phyloP scores from a whole-genome alignment of 2,329 filamentous ascomycete species.

The Exophiala phaeomuriformis region DNA sequence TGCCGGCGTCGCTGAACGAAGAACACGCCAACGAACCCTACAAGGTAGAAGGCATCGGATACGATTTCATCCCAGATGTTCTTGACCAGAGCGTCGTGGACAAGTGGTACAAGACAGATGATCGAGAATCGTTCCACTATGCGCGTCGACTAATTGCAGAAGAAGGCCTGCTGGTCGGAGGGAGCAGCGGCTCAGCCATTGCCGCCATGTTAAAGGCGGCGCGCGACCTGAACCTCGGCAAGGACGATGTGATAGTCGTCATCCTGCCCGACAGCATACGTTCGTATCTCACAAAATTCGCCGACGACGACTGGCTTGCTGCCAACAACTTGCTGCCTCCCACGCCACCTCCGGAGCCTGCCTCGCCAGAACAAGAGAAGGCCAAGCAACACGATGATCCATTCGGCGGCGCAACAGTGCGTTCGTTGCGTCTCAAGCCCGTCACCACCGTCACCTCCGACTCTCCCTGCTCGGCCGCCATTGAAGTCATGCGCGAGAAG shows the following conservation, averaged over 20 bases:
- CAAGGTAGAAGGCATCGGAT: conserved; percentile 98
- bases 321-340: conserved; percentile 83
- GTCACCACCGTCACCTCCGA: conserved; percentile 73
- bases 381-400: conserved; percentile 50
- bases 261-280: conserved; percentile 92
- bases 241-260: conserved; percentile 83
- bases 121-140: conserved; percentile 81
- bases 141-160: conserved; percentile 87
- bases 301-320: conserved; percentile 96
- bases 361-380: conserved; percentile 32
- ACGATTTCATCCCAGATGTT: conserved; percentile 96
- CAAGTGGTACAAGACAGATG: conserved; percentile 97
- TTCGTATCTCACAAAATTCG: conserved; percentile 96
- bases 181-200: conserved; percentile 88
- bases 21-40: conserved; percentile 76
- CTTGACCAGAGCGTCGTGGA: conserved; percentile 73
- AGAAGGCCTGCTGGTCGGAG: conserved; percentile 87
- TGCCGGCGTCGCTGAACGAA: conserved; percentile 72
- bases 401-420: conserved; percentile 71
- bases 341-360: conserved; percentile 43
- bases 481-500: conserved; percentile 97
- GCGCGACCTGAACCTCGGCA: conserved; percentile 66
- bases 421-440: conserved; percentile 79
- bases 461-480: conserved; percentile 72
- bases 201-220: conserved; percentile 70